These are phyloP conservation scores for Herpomyces periplanetae DNA, from an alignment of 2,329 filamentous ascomycete species.

Conservation along the genomic window DNA sequence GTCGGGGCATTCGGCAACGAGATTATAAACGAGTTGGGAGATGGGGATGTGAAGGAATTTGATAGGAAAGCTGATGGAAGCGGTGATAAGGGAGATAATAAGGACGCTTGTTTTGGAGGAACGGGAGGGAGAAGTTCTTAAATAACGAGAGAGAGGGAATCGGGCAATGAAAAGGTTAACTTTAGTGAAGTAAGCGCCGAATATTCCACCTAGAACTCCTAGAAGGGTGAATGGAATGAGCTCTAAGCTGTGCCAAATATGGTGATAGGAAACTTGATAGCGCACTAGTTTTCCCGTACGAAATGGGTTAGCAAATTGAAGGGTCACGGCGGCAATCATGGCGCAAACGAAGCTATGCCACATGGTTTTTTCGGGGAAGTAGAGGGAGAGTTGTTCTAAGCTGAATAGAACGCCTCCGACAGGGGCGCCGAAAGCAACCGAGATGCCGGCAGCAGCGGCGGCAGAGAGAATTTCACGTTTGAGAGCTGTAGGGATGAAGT, in stretches of 20 bases:
- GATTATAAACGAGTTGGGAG: constrained; percentile 60
- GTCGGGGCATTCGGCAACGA: constrained; percentile 63
- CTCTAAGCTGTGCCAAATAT: constrained; percentile 76
- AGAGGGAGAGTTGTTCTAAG: constrained; percentile 81
- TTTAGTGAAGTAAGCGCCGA: no score
- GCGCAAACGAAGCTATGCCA: constrained; percentile 98
- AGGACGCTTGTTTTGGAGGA: no score
- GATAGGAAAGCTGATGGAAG: constrained; percentile 64
- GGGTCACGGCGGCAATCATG: constrained; percentile 80
- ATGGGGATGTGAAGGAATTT: constrained; percentile 48
- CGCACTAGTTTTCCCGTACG: constrained; percentile 75
- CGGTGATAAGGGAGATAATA: no score
- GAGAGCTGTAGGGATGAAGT: constrained; percentile 17
- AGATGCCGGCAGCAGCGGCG: constrained; percentile 63
- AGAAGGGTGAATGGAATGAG: constrained; percentile 52
- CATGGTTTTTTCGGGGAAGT: constrained; percentile 97
- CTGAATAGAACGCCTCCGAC: constrained; percentile 84
- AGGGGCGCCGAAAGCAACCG: constrained; percentile 66
- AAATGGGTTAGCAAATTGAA: constrained; percentile 77
- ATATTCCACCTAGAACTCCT: constrained; percentile 33
- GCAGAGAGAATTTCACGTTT: constrained; percentile 78
- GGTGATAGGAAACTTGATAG: constrained; percentile 75
- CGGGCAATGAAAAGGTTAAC: no score
- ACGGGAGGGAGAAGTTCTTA: no score
- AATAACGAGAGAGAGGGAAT: no score